Percentiles rank a stretch among this genome's conserved stretches.
Evolutionary conservation across 208 protist species (phyloP).

Genomic region (Trypanosoma melophagium): DNA sequence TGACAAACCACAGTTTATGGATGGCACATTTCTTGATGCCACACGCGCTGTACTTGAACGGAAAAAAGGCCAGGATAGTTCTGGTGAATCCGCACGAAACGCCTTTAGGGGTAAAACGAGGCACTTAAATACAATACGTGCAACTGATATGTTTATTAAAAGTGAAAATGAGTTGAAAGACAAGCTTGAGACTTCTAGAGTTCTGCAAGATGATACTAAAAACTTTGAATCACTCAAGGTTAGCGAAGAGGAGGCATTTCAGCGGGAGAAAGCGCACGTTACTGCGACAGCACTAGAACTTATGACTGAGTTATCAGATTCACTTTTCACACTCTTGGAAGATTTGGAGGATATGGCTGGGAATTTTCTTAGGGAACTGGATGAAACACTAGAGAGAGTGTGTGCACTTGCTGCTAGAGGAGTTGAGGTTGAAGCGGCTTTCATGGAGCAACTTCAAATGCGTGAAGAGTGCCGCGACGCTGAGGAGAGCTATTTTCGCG

Average conservation of each 20-base stretch:
- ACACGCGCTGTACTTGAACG: constrained; percentile 36
- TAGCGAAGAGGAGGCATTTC: constrained; percentile 29
- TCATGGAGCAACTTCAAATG: constrained; percentile 39
- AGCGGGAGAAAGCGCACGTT: constrained; percentile 18
- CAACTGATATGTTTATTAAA: constrained; percentile 30
- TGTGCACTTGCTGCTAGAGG: constrained; percentile 30
- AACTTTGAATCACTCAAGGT: constrained; percentile 33
- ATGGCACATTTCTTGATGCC: constrained; percentile 35
- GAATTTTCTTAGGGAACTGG: constrained; percentile 24
- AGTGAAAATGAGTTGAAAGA: constrained; percentile 27
- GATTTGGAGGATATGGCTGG: constrained; percentile 21
- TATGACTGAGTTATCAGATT: constrained; percentile 16
- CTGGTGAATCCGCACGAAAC: constrained; percentile 6
- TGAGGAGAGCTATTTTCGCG: constrained; percentile 38
- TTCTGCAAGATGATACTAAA: constrained; percentile 15
- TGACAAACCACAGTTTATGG: constrained; percentile 41
- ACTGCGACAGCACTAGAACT: not conserved
- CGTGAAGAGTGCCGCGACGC: constrained; percentile 25
- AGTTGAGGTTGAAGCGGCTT: constrained; percentile 37
- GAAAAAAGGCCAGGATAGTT: constrained; percentile 19
- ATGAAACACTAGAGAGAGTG: constrained; percentile 22
- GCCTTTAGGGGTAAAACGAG: constrained; percentile 19
- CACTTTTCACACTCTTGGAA: constrained; percentile 6
- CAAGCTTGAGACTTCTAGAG: constrained; percentile 3
- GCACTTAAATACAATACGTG: constrained; percentile 18